Evolutionary conservation across 495 filamentous ascomycete genomes (phyloP).

Genomic region (Hypoxylon cercidicola): DNA sequence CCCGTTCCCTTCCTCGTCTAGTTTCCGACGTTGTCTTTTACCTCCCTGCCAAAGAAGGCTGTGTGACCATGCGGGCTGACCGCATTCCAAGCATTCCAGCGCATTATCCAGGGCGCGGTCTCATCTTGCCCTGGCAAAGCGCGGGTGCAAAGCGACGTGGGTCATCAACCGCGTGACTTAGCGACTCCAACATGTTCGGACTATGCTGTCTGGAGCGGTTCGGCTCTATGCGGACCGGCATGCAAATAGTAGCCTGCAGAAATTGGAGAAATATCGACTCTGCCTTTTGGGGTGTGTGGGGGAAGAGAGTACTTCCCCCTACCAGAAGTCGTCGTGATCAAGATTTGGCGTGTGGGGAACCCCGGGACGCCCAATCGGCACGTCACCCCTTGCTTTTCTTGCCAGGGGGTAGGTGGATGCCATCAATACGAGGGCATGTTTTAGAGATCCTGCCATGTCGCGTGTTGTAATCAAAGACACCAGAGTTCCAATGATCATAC

Average conservation of each 20-base stretch:
- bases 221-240: slow-evolving; percentile 4
- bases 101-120: slow-evolving; percentile 2
- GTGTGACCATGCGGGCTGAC: slow-evolving; percentile 40
- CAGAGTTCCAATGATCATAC: not conserved
- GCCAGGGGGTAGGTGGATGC: not conserved
- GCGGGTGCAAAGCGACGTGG: slow-evolving; percentile 3
- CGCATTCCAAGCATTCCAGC: slow-evolving; percentile 22
- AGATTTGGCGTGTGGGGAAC: slow-evolving; percentile 33
- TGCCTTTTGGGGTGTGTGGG: slow-evolving; percentile 2
- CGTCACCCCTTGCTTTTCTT: slow-evolving; percentile 9
- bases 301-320: slow-evolving; percentile 1
- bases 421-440: slow-evolving; percentile 9
- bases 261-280: slow-evolving; percentile 26
- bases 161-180: slow-evolving; percentile 19
- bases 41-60: slow-evolving; percentile 22
- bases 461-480: not conserved
- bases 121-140: slow-evolving; percentile 7
- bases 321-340: not conserved
- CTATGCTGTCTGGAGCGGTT: slow-evolving; percentile 21
- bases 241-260: slow-evolving; percentile 14
- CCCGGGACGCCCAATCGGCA: slow-evolving; percentile 36
- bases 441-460: not conserved
- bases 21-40: slow-evolving; percentile 10
- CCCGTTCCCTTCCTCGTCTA: slow-evolving; percentile 15
- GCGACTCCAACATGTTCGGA: not conserved